Base-by-base conservation (phyloP, 2,329 filamentous ascomycete species). In the Exophiala aquamarina region DNA sequence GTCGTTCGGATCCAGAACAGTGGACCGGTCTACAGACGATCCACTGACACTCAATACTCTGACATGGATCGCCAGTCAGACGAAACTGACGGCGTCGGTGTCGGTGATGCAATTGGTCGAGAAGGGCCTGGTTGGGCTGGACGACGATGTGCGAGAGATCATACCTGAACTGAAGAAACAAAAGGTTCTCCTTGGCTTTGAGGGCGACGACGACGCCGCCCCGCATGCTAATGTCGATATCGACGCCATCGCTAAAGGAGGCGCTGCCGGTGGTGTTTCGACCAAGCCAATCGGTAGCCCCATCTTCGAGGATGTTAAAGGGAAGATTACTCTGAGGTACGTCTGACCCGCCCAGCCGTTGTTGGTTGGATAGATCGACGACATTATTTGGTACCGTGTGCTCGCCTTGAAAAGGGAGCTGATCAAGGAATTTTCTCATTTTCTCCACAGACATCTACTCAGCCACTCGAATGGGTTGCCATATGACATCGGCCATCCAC, bases 31-130 rank as follows among this genome's bases (percentile, higher is more conserved):
- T 19, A 37, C 4, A 15, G 35, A 38, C 19, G 41, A 51, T 11
- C 37, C 52, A 7, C 32, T 57, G 37, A 51, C 49, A n/a, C 19
- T 40, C n/a, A 44, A 52, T 29, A 50, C 52, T 14, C 47, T 54
- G 14, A 43, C 52, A 38, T 51, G 46, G 49, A 47, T 55, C 26
- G 54, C 54, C 14, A 56, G 52, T 13, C 35, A 48, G 36, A 72
- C 67, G 11, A 73, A 73, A 44, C 60, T 82, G 2, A 52, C 79
- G 43, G 71, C 78, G 2, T 69, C 71, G 2, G 70, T 82, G 39
- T 72, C 77, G 2, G 70, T 70, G 1, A 58, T 82, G n/a, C 75
- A 80, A 47, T 71, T 75, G 32, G 75, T 81, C 1, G 78, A 82
- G 26, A 67, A 73, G 5, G 77, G 75, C 0, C 59, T 73, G 0